A percentile compares a stretch with the other conserved stretches of the same genome.
phyloP scores from a whole-genome alignment of 1,139 yeast genomes.

The Candida sojae region DNA sequence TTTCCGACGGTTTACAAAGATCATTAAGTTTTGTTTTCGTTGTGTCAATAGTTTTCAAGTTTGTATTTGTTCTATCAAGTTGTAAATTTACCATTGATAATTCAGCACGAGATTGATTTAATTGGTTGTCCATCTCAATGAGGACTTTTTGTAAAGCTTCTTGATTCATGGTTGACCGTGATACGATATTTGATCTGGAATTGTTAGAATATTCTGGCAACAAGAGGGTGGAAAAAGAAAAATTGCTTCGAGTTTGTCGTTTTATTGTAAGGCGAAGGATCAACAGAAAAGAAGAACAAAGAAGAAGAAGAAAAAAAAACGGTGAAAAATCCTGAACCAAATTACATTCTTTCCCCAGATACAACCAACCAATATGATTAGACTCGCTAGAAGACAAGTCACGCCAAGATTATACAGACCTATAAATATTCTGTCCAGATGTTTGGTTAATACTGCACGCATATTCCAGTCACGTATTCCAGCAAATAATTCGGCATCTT shows the following conservation, averaged over 20 bases:
- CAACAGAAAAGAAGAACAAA: not conserved
- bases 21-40: slow-evolving; percentile 55
- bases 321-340: not conserved
- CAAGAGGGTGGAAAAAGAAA: not conserved
- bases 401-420: not conserved
- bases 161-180: slow-evolving; percentile 38
- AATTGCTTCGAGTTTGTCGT: not conserved
- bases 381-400: not conserved
- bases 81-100: slow-evolving; percentile 63
- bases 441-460: not conserved
- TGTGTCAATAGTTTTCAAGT: slow-evolving; percentile 55
- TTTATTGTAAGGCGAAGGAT: not conserved
- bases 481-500: slow-evolving; percentile 14
- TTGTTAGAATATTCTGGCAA: not conserved
- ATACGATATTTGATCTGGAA: too few relatives aligned
- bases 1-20: slow-evolving; percentile 40
- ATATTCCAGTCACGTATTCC: slow-evolving; percentile 2
- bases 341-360: not conserved
- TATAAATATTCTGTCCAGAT: slow-evolving; percentile 1
- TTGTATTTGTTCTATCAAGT: slow-evolving; percentile 56
- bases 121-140: slow-evolving; percentile 66
- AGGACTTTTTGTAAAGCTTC: slow-evolving; percentile 55
- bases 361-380: not conserved
- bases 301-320: not conserved
- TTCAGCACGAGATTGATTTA: slow-evolving; percentile 62